These are phyloP conservation scores for Prunus campanulata DNA, from an alignment of 306 rosid genomes.

Conservation along the genomic window DNA sequence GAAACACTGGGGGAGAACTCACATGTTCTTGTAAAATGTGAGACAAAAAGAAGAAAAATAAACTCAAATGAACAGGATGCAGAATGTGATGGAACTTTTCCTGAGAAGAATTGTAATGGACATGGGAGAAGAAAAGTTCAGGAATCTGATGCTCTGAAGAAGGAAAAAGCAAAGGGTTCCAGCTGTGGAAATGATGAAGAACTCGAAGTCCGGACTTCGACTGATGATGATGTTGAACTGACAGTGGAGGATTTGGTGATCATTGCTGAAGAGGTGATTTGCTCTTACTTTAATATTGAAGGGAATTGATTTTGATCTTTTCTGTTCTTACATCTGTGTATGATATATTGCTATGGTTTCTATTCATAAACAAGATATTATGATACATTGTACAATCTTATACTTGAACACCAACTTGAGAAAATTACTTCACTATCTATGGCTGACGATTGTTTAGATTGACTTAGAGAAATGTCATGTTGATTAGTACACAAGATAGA, in stretches of 20 bases:
- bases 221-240: conserved; percentile 52
- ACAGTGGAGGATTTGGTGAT: conserved; percentile 65
- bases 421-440: not conserved
- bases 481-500: not conserved
- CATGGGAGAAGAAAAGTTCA: conserved; percentile 22
- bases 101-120: conserved; percentile 31
- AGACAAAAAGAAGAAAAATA: conserved; percentile 32
- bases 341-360: no score
- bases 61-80: conserved; percentile 25
- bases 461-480: not conserved
- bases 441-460: not conserved
- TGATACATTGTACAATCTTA: not conserved
- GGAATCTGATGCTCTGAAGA: conserved; percentile 28
- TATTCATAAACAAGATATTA: not conserved
- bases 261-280: conserved; percentile 74
- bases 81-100: conserved; percentile 20
- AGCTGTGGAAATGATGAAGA: conserved; percentile 25
- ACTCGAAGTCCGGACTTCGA: conserved; percentile 27
- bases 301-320: not conserved
- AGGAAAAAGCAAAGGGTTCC: conserved; percentile 25
- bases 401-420: conserved; percentile 7
- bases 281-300: conserved; percentile 7
- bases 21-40: conserved; percentile 24
- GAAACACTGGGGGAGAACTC: conserved; percentile 32
- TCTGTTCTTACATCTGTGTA: conserved; percentile 1